phyloP scores from a whole-genome alignment of 371 early-diverging fungal species.

The Rhizopus sp. region DNA sequence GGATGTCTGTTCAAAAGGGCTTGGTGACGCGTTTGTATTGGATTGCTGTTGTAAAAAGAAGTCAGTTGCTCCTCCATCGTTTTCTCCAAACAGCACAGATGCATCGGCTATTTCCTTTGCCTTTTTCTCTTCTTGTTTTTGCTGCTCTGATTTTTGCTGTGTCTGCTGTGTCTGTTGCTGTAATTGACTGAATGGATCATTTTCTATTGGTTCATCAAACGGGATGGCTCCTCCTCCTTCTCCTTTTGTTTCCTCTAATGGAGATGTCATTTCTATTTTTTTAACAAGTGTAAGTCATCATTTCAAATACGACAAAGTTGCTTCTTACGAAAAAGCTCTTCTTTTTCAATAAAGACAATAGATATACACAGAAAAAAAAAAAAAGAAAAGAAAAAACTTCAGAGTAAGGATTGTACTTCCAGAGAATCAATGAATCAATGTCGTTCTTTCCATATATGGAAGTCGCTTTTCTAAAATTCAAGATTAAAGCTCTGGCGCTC shows the following conservation, averaged over 20 bases:
- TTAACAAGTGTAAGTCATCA: not conserved
- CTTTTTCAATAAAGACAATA: no score
- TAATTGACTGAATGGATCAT: constrained; percentile 20
- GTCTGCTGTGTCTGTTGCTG: constrained; percentile 3
- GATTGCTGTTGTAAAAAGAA: constrained; percentile 14
- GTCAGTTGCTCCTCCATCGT: constrained; percentile 9
- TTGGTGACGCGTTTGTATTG: constrained; percentile 19
- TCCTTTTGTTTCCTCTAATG: constrained; percentile 19
- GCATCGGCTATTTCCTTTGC: constrained; percentile 24
- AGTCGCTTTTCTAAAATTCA: no score
- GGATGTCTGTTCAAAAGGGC: constrained; percentile 23
- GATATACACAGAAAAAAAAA: no score
- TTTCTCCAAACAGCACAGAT: constrained; percentile 30
- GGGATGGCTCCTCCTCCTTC: constrained; percentile 4
- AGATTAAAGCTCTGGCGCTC: no score
- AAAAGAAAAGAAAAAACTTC: no score
- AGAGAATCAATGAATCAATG: no score
- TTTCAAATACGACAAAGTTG: not conserved
- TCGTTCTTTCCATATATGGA: no score
- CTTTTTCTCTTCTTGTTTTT: not conserved
- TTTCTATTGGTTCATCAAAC: constrained; percentile 17
- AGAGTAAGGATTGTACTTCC: not conserved
- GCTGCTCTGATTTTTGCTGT: not conserved
- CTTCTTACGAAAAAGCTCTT: no score
- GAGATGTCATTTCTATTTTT: constrained; percentile 17